Base-by-base conservation (phyloP, 2,329 filamentous ascomycete species). In the Penicillium brevicompactum region DNA sequence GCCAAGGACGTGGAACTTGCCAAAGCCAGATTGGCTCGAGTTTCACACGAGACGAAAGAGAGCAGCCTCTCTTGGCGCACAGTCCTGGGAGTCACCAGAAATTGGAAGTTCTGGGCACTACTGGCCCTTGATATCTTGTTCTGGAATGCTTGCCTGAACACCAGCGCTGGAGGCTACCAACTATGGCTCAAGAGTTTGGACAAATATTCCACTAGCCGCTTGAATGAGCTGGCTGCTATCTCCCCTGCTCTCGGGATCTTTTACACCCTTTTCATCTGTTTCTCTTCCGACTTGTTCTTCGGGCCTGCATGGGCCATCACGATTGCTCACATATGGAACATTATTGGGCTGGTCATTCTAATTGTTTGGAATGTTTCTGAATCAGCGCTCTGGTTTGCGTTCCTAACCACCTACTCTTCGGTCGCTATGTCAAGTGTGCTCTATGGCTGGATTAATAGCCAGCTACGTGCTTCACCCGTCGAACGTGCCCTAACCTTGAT, bases 151-250 rank as follows among this genome's bases (percentile, higher is more conserved):
- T 70, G 76, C 5, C 68, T 76, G n/a, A 78, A 82, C 45, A 78
- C 76, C 1, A 74, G 67, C 6, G 72, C 77, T 1, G 83, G 81
- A 2, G 78, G 76, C 0, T 86, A 81, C 55, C 65, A 85, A 2
- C 73, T 87, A 0, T 86, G 83, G 83, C 70, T 86, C 45, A 85
- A 85, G 68, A 82, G 78, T 52, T 57, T 85, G 13, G 67, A 77
- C 1, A 73, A 80, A 2, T 85, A 77, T 63, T 73, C 76, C 0
- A 72, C 72, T 0, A 69, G 78, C 1, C 72, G 71, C 11, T 66
- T 85, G 46, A 85, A 84, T 61, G 74, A 83, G 47, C 70, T 84
- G 1, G 80, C 80, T 1, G 75, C 81, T 2, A 80, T 81, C 7
- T 75, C 81, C 0, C 82, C 83, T 0, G 83, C 76, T 0, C 62